Evolutionary conservation across 106 monocot species (phyloP).

Genomic region (Dendrobium officinale): DNA sequence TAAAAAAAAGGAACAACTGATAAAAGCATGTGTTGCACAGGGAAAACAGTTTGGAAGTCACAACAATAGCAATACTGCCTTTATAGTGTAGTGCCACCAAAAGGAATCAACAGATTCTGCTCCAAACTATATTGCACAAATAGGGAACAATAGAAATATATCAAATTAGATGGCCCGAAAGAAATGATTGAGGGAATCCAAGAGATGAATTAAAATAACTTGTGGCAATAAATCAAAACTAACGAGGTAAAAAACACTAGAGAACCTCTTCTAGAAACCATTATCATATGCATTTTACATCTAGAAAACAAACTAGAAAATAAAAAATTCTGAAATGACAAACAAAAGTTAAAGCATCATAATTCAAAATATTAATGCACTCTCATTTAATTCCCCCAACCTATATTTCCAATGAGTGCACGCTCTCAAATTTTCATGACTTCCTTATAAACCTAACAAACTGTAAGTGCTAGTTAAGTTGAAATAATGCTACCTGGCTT

Average conservation of each 20-base stretch:
- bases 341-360: neutral
- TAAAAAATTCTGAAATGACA: neutral
- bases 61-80: neutral
- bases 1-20: neutral
- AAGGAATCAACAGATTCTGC: neutral
- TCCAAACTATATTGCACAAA: too few relatives aligned
- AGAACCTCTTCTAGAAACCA: neutral
- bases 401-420: neutral
- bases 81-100: neutral
- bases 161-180: neutral
- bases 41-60: neutral
- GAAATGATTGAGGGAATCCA: neutral
- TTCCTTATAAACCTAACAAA: neutral
- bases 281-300: neutral
- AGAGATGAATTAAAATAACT: too few relatives aligned
- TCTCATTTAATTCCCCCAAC: too few relatives aligned
- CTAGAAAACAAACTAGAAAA: neutral
- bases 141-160: too few relatives aligned
- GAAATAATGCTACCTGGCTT: conserved; percentile 48
- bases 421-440: neutral
- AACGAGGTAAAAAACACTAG: neutral
- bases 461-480: neutral
- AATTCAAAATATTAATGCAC: neutral
- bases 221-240: neutral
- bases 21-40: neutral